Conservation (phyloP, 805 yeast genomes). For the Pichia occidentalis region DNA sequence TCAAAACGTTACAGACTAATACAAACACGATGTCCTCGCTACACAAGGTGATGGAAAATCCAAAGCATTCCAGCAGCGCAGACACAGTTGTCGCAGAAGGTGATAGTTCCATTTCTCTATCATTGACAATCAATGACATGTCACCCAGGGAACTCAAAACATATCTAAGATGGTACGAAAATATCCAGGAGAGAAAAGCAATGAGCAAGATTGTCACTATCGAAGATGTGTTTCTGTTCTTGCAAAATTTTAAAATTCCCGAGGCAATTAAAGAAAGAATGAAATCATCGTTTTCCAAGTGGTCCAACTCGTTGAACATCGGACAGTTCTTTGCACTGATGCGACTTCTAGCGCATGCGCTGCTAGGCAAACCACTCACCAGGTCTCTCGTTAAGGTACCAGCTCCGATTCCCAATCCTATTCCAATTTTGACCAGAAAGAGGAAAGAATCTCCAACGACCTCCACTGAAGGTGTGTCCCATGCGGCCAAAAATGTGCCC, state of each 20-base stretch:
- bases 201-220: constrained; percentile 59
- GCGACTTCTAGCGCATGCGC: constrained; percentile 68
- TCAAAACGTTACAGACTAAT: constrained; percentile 1
- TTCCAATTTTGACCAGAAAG: constrained; percentile 62
- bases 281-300: constrained; percentile 48
- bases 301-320: constrained; percentile 59
- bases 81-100: constrained; percentile 25
- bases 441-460: constrained; percentile 30
- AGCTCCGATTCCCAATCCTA: constrained; percentile 74
- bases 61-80: constrained; percentile 22
- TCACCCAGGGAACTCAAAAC: constrained; percentile 75
- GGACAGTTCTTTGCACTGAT: constrained; percentile 88
- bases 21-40: too few relatives aligned
- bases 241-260: constrained; percentile 67
- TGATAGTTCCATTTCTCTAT: constrained; percentile 48
- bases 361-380: constrained; percentile 43
- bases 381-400: constrained; percentile 44
- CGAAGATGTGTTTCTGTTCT: constrained; percentile 71
- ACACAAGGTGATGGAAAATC: constrained; percentile 1
- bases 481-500: too few relatives aligned
- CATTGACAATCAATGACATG: constrained; percentile 60
- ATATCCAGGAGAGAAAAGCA: constrained; percentile 59
- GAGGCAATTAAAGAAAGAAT: constrained; percentile 41
- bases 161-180: constrained; percentile 90
- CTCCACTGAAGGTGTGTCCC: background rate